These are phyloP conservation scores for Eucalyptus leucophloia DNA, from an alignment of 345 rosid genomes.

Conservation along the genomic window DNA sequence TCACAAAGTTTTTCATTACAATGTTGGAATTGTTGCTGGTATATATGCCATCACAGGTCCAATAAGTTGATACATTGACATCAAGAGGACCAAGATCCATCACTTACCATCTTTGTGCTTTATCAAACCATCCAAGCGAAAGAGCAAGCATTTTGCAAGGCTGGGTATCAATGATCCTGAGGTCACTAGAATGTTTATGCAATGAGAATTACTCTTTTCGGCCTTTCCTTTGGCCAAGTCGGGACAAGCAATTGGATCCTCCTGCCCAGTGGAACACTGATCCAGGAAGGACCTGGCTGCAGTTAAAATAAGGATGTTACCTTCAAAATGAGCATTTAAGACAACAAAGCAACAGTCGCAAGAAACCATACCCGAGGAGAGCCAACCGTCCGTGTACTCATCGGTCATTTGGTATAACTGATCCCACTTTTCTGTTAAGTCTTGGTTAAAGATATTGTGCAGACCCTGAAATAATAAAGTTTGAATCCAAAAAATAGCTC, in stretches of 20 bases:
- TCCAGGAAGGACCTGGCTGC: slow-evolving; percentile 64
- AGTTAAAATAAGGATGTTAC: slow-evolving; percentile 4
- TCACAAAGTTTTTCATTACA: background rate
- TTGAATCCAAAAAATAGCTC: background rate
- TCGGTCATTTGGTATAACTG: slow-evolving; percentile 68
- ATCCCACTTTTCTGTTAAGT: slow-evolving; percentile 29
- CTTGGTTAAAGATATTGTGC: slow-evolving; percentile 26
- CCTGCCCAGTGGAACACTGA: slow-evolving; percentile 46
- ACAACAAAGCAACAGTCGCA: background rate
- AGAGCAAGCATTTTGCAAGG: slow-evolving; percentile 78
- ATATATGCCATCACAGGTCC: background rate
- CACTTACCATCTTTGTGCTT: slow-evolving; percentile 55
- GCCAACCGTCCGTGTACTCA: slow-evolving; percentile 72
- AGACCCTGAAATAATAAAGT: slow-evolving; percentile 50
- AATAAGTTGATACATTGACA: background rate
- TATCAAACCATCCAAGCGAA: slow-evolving; percentile 48
- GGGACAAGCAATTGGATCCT: slow-evolving; percentile 4
- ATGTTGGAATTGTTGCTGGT: background rate
- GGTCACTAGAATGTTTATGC: slow-evolving; percentile 73
- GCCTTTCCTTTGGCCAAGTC: background rate
- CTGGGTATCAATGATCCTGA: slow-evolving; percentile 87
- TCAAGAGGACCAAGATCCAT: background rate
- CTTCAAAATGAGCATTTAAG: background rate
- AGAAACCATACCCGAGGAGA: slow-evolving; percentile 52
- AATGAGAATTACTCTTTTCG: slow-evolving; percentile 4